Conservation (phyloP, 2,329 filamentous ascomycete genomes). For the Neonectria ditissima region DNA sequence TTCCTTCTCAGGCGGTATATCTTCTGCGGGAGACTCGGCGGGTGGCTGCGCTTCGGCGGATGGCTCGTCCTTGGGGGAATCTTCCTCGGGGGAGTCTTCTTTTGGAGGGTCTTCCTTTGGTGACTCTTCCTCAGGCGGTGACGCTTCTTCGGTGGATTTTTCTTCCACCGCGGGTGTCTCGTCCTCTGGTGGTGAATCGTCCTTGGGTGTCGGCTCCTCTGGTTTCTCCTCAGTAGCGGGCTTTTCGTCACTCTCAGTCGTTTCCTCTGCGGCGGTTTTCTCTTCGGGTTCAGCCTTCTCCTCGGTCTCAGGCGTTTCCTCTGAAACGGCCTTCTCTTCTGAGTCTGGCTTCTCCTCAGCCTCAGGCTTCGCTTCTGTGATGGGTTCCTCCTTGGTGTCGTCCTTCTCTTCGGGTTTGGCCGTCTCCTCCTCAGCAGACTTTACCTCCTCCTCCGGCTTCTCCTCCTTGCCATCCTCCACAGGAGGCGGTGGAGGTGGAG, state of each 20-base stretch:
- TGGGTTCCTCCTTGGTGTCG: slow-evolving; percentile 6
- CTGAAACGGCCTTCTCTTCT: neutral
- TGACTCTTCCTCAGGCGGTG: slow-evolving; percentile 3
- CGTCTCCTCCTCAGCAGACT: slow-evolving; percentile 27
- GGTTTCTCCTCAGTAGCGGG: slow-evolving; percentile 8
- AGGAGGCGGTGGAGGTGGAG: slow-evolving; percentile 21
- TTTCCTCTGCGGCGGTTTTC: slow-evolving; percentile 8
- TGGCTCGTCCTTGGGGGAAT: slow-evolving; percentile 26
- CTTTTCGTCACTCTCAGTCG: slow-evolving; percentile 3
- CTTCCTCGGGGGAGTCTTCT: slow-evolving; percentile 9
- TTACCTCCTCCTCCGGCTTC: slow-evolving; percentile 33
- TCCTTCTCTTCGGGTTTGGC: slow-evolving; percentile 22
- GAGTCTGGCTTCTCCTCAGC: slow-evolving; percentile 1
- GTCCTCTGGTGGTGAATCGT: slow-evolving; percentile 4
- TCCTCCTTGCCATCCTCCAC: slow-evolving; percentile 29
- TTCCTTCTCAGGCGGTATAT: slow-evolving; percentile 12
- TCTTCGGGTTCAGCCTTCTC: slow-evolving; percentile 12
- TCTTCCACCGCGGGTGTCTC: slow-evolving; percentile 10
- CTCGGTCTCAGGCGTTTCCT: slow-evolving; percentile 13
- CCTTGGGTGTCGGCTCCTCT: neutral
- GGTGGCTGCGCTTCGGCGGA: slow-evolving; percentile 21
- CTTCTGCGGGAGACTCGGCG: slow-evolving; percentile 13
- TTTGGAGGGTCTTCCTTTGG: slow-evolving; percentile 17
- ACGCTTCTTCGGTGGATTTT: slow-evolving; percentile 15
- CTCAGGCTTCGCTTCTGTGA: slow-evolving; percentile 13